These are phyloP conservation scores for Leccinellum luteum DNA, from an alignment of 768 basidiomycete genomes.

Conservation along the genomic window DNA sequence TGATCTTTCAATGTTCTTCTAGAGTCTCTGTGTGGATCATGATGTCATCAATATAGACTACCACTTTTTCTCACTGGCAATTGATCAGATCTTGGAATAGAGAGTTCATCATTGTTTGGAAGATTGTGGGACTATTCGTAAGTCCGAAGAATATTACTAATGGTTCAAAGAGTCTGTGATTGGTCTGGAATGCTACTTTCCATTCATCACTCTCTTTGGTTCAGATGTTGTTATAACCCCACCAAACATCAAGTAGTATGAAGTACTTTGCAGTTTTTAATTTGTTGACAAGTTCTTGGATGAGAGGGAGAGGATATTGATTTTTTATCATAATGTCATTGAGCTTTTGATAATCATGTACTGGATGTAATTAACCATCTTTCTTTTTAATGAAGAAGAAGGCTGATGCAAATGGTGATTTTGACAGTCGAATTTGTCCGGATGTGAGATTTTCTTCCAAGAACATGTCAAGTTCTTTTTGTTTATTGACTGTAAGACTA, in stretches of 20 bases:
- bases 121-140: background rate
- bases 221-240: background rate
- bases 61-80: too few species aligned
- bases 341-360: background rate
- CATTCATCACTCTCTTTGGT: background rate
- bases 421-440: too few species aligned
- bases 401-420: background rate
- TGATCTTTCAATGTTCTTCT: too few species aligned
- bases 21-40: too few species aligned
- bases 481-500: too few species aligned
- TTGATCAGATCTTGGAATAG: too few species aligned
- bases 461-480: too few species aligned
- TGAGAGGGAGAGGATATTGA: background rate
- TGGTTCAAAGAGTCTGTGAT: background rate
- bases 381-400: background rate
- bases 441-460: too few species aligned
- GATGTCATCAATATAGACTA: too few species aligned
- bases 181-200: background rate
- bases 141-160: background rate
- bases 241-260: background rate
- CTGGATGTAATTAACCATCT: rapidly evolving
- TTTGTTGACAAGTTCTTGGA: background rate
- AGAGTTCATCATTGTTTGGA: background rate
- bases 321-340: background rate
- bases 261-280: background rate